Evolutionary conservation across 202 grass and related monocot species (phyloP).

Genomic region (Zoysia matrella): DNA sequence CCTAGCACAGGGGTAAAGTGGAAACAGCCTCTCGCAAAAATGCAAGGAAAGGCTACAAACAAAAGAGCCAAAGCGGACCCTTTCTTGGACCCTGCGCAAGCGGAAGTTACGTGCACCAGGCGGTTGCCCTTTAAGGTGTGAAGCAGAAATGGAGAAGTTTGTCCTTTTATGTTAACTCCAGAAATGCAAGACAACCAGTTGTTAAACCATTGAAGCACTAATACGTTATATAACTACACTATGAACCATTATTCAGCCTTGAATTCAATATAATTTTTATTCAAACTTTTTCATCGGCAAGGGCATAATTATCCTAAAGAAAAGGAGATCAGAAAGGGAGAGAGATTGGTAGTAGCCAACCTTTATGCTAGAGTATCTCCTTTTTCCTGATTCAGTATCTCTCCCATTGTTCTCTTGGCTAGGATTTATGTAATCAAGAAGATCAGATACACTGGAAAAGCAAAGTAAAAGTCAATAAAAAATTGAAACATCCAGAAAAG

Average conservation of each 20-base stretch:
- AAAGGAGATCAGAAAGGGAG: slow-evolving; percentile 13
- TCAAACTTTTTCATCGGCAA: slow-evolving; percentile 9
- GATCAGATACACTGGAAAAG: slow-evolving; percentile 92
- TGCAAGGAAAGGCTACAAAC: no score
- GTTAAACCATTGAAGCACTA: slow-evolving; percentile 3
- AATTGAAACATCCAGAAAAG: background rate
- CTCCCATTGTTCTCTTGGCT: slow-evolving; percentile 83
- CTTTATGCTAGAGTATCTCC: slow-evolving; percentile 92
- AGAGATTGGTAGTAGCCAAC: slow-evolving; percentile 46
- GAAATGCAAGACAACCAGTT: background rate
- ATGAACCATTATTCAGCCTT: slow-evolving; percentile 15
- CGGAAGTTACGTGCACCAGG: no score
- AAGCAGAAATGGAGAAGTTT: background rate
- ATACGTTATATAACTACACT: background rate
- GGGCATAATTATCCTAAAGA: slow-evolving; percentile 20
- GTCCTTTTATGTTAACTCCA: background rate
- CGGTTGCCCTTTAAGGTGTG: no score
- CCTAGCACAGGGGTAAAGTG: no score
- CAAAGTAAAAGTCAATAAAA: slow-evolving; percentile 50
- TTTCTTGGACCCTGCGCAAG: no score
- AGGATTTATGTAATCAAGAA: slow-evolving; percentile 98
- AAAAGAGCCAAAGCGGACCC: no score
- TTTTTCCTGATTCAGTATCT: slow-evolving; percentile 79
- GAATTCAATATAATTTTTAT: background rate
- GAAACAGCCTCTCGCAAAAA: no score